phyloP scores from a whole-genome alignment of 208 protist genomes.

The Novymonas esmeraldas region DNA sequence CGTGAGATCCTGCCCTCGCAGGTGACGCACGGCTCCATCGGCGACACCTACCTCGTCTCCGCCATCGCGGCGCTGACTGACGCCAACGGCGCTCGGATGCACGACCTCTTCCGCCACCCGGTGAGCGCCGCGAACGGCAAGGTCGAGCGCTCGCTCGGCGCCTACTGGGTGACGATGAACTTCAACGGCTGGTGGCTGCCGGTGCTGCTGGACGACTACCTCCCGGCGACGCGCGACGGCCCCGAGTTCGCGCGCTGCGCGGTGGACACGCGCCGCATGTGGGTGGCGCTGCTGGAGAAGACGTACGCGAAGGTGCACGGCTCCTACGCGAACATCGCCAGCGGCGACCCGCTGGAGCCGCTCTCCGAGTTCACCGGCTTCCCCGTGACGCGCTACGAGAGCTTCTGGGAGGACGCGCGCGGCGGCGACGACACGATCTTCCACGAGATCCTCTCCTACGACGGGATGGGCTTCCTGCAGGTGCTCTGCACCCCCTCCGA shows the following conservation, averaged over 20 bases:
- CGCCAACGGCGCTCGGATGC: conserved; percentile 30
- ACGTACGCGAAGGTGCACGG: conserved; percentile 87
- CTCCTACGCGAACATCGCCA: conserved; percentile 80
- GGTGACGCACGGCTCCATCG: conserved; percentile 75
- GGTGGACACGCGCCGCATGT: conserved; percentile 75
- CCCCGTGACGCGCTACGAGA: conserved; percentile 68
- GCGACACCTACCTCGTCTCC: conserved; percentile 82
- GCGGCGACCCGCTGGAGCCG: conserved; percentile 75
- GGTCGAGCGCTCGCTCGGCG: conserved; percentile 61
- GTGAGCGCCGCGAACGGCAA: conserved; percentile 52
- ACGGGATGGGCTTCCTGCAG: conserved; percentile 49
- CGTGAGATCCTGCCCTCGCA: conserved; percentile 61
- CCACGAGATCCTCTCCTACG: conserved; percentile 52
- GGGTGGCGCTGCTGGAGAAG: conserved; percentile 86
- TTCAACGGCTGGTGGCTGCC: conserved; percentile 86
- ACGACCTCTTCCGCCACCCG: conserved; percentile 75
- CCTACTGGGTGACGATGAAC: conserved; percentile 81
- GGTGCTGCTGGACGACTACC: conserved; percentile 80
- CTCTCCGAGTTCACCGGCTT: conserved; percentile 82
- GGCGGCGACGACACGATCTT: conserved; percentile 57
- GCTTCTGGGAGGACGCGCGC: conserved; percentile 48
- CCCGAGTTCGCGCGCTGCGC: conserved; percentile 68
- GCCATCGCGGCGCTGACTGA: conserved; percentile 67
- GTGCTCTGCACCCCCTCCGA: conserved; percentile 74
- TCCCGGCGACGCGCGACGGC: conserved; percentile 60